Conservation (phyloP, 108 stramenopile species). For the Nitzschia palea region DNA sequence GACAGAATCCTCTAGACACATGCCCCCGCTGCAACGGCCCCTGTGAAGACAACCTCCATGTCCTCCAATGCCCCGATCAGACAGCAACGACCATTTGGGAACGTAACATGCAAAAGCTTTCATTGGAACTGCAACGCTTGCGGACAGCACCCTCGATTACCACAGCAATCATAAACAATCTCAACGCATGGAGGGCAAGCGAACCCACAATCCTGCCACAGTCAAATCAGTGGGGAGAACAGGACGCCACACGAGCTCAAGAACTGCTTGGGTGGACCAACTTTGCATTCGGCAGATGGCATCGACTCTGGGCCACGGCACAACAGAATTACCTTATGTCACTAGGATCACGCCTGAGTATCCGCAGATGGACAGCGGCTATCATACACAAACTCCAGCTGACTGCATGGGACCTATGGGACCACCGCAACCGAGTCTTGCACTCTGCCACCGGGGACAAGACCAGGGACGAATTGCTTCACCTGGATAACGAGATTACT, state of each 20-base stretch:
- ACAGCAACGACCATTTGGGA: not conserved
- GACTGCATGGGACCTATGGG: slow-evolving; percentile 3
- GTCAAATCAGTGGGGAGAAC: too few relatives aligned
- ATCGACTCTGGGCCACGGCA: not conserved
- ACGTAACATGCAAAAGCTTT: not conserved
- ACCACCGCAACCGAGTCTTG: not conserved
- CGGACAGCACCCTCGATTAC: not conserved
- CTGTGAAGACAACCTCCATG: too few relatives aligned
- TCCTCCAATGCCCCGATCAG: not conserved
- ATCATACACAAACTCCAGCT: not conserved
- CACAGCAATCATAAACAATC: not conserved
- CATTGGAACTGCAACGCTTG: not conserved
- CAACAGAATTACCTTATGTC: not conserved
- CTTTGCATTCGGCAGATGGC: not conserved
- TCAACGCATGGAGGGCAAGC: not conserved
- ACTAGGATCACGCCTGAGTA: not conserved
- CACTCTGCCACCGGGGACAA: not conserved
- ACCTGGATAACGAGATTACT: not conserved
- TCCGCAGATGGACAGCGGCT: not conserved
- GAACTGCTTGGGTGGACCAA: not conserved
- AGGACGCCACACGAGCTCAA: not conserved
- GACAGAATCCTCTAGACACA: too few relatives aligned
- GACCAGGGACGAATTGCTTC: not conserved
- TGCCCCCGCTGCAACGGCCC: too few relatives aligned
- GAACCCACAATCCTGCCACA: not conserved